Conservation (phyloP, 2,329 filamentous ascomycete species). For the Chaetomium sp. region DNA sequence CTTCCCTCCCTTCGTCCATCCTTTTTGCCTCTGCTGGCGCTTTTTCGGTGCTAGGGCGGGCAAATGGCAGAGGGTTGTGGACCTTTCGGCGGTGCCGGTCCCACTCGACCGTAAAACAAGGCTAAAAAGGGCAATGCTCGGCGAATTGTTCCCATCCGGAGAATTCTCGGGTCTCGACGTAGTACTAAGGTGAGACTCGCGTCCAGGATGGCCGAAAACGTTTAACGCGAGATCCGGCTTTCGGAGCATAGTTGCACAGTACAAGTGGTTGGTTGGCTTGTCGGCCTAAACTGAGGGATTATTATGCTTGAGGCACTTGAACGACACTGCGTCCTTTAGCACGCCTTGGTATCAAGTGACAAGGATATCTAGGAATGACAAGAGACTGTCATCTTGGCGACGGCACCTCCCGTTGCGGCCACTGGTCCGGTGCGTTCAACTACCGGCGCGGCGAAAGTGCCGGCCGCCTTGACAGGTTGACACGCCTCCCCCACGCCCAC, state of each 20-base stretch:
- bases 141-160: background rate
- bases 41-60: too few relatives aligned
- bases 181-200: background rate
- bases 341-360: background rate
- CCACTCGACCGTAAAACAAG: background rate
- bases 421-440: background rate
- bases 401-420: background rate
- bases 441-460: background rate
- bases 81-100: background rate
- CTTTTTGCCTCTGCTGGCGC: too few relatives aligned
- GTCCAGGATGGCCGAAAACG: background rate
- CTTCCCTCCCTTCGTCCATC: too few relatives aligned
- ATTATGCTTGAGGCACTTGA: too few relatives aligned
- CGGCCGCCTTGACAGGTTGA: background rate
- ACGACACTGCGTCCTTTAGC: too few relatives aligned
- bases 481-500: too few relatives aligned
- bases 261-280: too few relatives aligned
- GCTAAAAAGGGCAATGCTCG: slow-evolving; percentile 7
- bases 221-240: background rate
- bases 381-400: background rate
- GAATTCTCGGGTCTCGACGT: slow-evolving; percentile 1
- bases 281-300: background rate
- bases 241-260: too few relatives aligned
- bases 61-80: too few relatives aligned
- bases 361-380: background rate